These are phyloP conservation scores for Beta lomatogona DNA, from an alignment of 179 eudicot genomes.

Conservation along the genomic window DNA sequence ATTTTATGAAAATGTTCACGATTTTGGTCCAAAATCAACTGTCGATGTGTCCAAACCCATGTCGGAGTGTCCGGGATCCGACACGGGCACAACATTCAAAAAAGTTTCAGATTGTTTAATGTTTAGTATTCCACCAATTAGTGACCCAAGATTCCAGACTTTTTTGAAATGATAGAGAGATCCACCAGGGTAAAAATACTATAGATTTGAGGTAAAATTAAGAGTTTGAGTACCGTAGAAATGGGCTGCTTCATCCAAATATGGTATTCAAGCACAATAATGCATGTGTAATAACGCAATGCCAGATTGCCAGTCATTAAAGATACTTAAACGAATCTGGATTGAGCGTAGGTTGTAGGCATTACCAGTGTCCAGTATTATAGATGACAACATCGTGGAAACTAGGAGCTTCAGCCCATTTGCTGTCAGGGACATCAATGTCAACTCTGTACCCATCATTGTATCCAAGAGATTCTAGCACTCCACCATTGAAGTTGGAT, in stretches of 20 bases:
- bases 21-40: too few relatives aligned
- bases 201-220: too few relatives aligned
- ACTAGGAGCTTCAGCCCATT: constrained; percentile 80
- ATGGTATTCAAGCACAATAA: neutral
- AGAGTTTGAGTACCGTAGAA: neutral
- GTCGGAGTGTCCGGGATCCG: neutral
- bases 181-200: too few relatives aligned
- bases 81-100: too few relatives aligned
- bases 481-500: constrained; percentile 56
- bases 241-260: neutral
- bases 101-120: too few relatives aligned
- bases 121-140: too few relatives aligned
- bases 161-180: too few relatives aligned
- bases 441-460: constrained; percentile 90
- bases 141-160: too few relatives aligned
- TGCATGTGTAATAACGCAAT: neutral
- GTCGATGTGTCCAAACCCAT: too few relatives aligned
- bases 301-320: neutral
- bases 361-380: constrained; percentile 95
- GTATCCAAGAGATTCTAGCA: constrained; percentile 81
- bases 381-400: constrained; percentile 84
- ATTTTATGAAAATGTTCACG: too few relatives aligned
- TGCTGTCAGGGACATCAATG: constrained; percentile 83
- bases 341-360: neutral
- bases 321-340: neutral